Percentiles rank a stretch among this genome's conserved stretches.
These are phyloP conservation scores for Sicyos edulis DNA, from an alignment of 306 rosid genomes.

Conservation along the genomic window DNA sequence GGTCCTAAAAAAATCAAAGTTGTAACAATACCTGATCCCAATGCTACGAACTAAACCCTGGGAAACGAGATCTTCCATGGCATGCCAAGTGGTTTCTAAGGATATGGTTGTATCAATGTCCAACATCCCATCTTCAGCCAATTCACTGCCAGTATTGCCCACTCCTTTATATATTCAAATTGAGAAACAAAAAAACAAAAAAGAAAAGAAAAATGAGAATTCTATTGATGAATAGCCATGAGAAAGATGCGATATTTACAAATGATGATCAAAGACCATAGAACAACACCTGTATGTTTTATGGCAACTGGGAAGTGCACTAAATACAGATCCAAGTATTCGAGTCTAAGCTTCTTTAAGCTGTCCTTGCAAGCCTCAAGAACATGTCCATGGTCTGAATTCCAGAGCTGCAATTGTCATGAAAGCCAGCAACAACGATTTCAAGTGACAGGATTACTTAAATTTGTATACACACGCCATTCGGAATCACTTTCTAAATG, in stretches of 20 bases:
- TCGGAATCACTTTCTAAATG: too few relatives aligned
- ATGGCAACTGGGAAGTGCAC: constrained; percentile 82
- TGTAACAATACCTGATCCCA: constrained; percentile 66
- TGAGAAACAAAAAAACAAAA: background rate
- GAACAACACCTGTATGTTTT: constrained; percentile 54
- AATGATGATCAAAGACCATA: constrained; percentile 1
- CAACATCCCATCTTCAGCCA: constrained; percentile 74
- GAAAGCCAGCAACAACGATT: background rate
- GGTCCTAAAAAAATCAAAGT: background rate
- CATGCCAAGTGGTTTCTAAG: constrained; percentile 88
- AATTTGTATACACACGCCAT: too few relatives aligned
- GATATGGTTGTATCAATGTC: constrained; percentile 81
- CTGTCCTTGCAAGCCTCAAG: constrained; percentile 83
- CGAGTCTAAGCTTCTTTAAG: constrained; percentile 69
- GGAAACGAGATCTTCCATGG: constrained; percentile 84
- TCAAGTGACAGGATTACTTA: background rate
- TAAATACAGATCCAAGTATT: constrained; percentile 77
- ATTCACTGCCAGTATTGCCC: constrained; percentile 74
- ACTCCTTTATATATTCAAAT: constrained; percentile 49
- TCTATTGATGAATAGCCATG: background rate
- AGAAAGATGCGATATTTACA: background rate
- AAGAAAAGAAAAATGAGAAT: background rate
- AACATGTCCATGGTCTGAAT: constrained; percentile 93
- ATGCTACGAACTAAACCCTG: constrained; percentile 86
- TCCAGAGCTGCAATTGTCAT: constrained; percentile 77